Conservation (phyloP, 352 stramenopile species). For the Globisporangium parvum region DNA sequence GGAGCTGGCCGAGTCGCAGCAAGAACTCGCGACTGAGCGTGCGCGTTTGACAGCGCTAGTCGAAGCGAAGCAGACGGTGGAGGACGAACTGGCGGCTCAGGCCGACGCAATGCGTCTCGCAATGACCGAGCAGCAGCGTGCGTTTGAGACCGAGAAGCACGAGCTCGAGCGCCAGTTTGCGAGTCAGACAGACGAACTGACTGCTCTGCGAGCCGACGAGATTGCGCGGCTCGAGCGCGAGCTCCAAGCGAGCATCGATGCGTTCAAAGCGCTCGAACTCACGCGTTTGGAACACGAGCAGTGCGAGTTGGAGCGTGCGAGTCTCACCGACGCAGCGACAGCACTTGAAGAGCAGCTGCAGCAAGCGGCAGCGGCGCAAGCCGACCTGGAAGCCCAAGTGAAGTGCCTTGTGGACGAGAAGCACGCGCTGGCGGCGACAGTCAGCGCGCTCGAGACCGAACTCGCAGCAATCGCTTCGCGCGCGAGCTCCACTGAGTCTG, state of each 20-base stretch:
- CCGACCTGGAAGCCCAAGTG: conserved; percentile 21
- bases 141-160: conserved; percentile 18
- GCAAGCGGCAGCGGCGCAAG: conserved; percentile 17
- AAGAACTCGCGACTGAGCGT: conserved; percentile 1
- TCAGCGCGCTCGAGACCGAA: conserved; percentile 17
- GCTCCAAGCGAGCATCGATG: too few relatives aligned
- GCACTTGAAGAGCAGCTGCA: conserved; percentile 29
- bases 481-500: neutral
- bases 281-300: conserved; percentile 16
- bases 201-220: neutral
- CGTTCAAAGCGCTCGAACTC: too few relatives aligned
- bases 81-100: conserved; percentile 25
- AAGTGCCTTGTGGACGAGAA: conserved; percentile 32
- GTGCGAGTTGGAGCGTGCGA: conserved; percentile 12
- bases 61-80: conserved; percentile 19
- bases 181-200: neutral
- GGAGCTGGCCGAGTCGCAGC: conserved; percentile 5
- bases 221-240: neutral
- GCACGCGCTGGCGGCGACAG: conserved; percentile 16
- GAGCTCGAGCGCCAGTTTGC: conserved; percentile 20
- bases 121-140: conserved; percentile 6
- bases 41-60: conserved; percentile 15
- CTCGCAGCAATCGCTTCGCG: conserved; percentile 2
- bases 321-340: conserved; percentile 25
- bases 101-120: conserved; percentile 21